Conservation (phyloP, 495 filamentous ascomycete species). For the Aspergillus heteromorphus region DNA sequence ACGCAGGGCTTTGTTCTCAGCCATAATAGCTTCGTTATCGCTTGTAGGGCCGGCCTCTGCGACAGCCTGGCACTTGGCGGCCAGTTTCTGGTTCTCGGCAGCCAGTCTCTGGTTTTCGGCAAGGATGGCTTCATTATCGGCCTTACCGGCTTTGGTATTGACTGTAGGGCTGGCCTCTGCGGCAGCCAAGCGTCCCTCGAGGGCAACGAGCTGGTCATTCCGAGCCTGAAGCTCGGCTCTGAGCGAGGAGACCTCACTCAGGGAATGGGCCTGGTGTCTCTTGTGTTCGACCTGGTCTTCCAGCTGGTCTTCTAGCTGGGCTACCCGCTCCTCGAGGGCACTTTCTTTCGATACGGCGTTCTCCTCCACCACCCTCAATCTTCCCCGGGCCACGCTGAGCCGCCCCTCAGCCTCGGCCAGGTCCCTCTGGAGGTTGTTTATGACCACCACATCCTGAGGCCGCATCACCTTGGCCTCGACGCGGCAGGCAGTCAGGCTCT, state of each 20-base stretch:
- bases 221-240: constrained; percentile 1
- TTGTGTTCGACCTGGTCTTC: neutral
- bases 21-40: too few relatives aligned
- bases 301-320: neutral
- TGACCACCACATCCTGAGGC: neutral
- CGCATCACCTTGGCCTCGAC: neutral
- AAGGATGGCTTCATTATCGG: too few relatives aligned
- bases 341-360: neutral
- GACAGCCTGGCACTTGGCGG: too few relatives aligned
- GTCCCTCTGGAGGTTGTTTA: neutral
- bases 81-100: neutral
- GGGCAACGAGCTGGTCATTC: neutral
- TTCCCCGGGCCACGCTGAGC: neutral
- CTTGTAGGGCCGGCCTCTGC: too few relatives aligned
- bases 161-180: neutral
- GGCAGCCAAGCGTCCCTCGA: neutral
- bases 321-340: neutral
- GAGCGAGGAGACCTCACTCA: neutral
- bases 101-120: neutral
- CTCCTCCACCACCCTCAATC: neutral
- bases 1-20: too few relatives aligned
- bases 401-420: neutral
- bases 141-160: neutral
- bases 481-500: neutral
- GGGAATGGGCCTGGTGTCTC: neutral